Evolutionary conservation across 2,329 filamentous ascomycete species (phyloP), one percentile per base, ranked within the genome.

Genomic region (Colletotrichum cordylinicola): DNA sequence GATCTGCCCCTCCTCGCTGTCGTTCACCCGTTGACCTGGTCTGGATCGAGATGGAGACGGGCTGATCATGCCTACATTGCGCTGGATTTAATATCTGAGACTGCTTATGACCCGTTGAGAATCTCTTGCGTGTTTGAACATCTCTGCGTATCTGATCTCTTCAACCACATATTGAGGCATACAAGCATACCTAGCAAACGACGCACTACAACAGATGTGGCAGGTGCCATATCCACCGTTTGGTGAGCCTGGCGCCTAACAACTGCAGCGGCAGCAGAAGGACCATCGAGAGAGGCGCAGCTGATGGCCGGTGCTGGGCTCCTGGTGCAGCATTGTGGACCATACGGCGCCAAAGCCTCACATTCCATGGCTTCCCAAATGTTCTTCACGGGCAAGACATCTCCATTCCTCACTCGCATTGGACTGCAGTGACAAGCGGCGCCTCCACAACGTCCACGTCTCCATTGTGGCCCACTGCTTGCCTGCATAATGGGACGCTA

Each of bases 41-140:
- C 72, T 43, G 35, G 29, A 61, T 72, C 52, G 29, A 74, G 48
- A 55, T 58, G 67, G 35, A 33, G 29, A 48, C 29, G 4, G 60
- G 68, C n/a, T 55, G 68, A 75, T 72, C 62, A 52, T 72, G 37
- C 24, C 72, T 72, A 55, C 61, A 43, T 72, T 61, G 9, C 55
- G 72, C 29, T 55, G 43, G 61, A 31, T 67, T 52, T 33, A 29
- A 62, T 65, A 31, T 71, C 29, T 66, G 35, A 29, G 35, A 27
- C 56, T 67, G 8, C 60, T 18, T 15, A 12, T 67, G 68, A 55
- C 68, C 68, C 61, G 68, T 58, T 35, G 66, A 58, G 43, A 31
- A 24, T 33, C 39, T 64, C 31, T 73, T n/a, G 37, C 31, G 10
- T 52, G 24, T 18, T 27, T 60, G 21, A 31, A 16, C 18, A 60